These are phyloP conservation scores for Triticum turgidum DNA, from an alignment of 176 grass and related monocot species.

Conservation along the genomic window DNA sequence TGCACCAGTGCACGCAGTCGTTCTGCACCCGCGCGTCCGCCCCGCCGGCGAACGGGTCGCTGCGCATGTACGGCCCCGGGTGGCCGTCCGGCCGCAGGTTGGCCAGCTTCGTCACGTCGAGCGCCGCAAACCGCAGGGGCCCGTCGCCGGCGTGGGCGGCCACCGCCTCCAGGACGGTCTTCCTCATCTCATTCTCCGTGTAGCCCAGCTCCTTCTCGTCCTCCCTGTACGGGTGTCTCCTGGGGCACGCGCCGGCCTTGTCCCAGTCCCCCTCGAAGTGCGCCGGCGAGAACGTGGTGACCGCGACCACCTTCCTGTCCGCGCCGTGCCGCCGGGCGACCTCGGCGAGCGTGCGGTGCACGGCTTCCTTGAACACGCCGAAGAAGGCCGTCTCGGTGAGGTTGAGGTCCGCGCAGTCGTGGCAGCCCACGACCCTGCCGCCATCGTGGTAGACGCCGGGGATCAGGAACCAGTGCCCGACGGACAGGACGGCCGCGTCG, in stretches of 20 bases:
- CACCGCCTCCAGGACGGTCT: constrained; percentile 57
- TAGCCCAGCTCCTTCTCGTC: constrained; percentile 60
- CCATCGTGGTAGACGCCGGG: constrained; percentile 72
- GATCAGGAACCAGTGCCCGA: constrained; percentile 86
- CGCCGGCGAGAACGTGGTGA: constrained; percentile 82
- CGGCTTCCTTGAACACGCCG: constrained; percentile 53
- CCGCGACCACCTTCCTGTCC: constrained; percentile 30
- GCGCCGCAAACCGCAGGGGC: constrained; percentile 44
- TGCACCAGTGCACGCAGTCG: constrained; percentile 94
- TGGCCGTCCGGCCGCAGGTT: constrained; percentile 71
- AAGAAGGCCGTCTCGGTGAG: constrained; percentile 85
- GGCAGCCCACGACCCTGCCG: constrained; percentile 67
- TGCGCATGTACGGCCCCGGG: constrained; percentile 78
- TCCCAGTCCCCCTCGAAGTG: constrained; percentile 95
- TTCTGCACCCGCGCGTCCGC: constrained; percentile 56
- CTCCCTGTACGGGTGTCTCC: constrained; percentile 51
- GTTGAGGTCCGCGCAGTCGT: constrained; percentile 66
- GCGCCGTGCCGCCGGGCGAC: constrained; percentile 25
- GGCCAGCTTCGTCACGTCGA: constrained; percentile 74
- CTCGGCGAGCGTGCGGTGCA: constrained; percentile 52
- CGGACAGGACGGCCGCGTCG: constrained; percentile 56
- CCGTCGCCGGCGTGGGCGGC: neutral
- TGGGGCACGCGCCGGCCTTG: constrained; percentile 72
- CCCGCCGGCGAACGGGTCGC: constrained; percentile 50
- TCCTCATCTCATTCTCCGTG: constrained; percentile 60